Base-by-base conservation (phyloP, 306 rosid genomes). In the Gleditsia sinensis region DNA sequence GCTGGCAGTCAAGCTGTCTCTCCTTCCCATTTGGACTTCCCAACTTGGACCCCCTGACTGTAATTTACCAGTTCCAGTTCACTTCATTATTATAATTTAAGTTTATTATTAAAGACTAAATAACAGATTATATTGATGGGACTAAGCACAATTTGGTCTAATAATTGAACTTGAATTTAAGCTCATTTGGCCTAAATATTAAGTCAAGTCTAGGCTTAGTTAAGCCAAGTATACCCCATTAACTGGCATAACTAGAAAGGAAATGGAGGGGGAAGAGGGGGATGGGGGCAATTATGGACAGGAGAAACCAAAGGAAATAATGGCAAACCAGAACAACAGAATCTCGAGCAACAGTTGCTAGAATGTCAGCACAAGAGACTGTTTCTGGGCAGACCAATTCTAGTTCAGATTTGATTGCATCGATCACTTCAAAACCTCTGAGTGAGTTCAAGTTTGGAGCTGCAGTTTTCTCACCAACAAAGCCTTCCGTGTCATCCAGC, bases 11-110 rank as follows among this genome's bases (percentile, higher is more conserved):
- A 90, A 67, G 72, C 89, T 64, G 68, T 91, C 98, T 74, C 64
- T 86, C 83, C 97, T 94, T 78, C 98, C 96, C 83, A 72, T 80
- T 79, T 88, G 85, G 14, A 91, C 89, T 61, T 84, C 89, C 98
- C 94, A 94, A 20, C 82, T 68, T 14, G 95, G 98, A 19, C 98
- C 96, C 42, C 97, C 98, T 0, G 98, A 90, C 95, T 94, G 72
- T 23, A 36, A 46, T 30, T 46, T n/a, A 32, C 19, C 3, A 20
- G 2, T 48, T 75, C n/a, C n/a, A n/a, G n/a, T n/a, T n/a, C n/a
- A n/a, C n/a, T n/a, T n/a, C n/a, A n/a, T n/a, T n/a, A n/a, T n/a
- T n/a, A n/a, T n/a, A n/a, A n/a, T n/a, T n/a, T n/a, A n/a, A n/a
- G n/a, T n/a, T n/a, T n/a, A n/a, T n/a, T n/a, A n/a, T n/a, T n/a